A percentile compares a stretch with the other conserved stretches of the same genome.
Evolutionary conservation across 78 protist species (phyloP).

Genomic region (Chrysochromulina parva): DNA sequence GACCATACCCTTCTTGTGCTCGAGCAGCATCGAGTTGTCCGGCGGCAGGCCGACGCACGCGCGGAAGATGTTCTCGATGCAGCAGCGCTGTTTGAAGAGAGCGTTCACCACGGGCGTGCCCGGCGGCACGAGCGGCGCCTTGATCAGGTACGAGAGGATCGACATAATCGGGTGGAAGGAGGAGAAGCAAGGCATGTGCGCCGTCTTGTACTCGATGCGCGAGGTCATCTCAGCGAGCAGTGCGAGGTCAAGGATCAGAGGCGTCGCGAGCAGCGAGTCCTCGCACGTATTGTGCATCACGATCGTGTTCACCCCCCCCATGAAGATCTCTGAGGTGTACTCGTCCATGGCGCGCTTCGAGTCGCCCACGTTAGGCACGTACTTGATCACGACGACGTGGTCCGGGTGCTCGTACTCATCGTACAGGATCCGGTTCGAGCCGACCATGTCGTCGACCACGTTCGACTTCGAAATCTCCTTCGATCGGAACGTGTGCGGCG

Average conservation of each 20-base stretch:
- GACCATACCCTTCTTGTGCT: slow-evolving; percentile 52
- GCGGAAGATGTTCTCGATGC: slow-evolving; percentile 86
- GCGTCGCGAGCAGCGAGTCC: slow-evolving; percentile 98
- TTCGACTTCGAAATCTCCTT: slow-evolving; percentile 98
- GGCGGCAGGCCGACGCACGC: slow-evolving; percentile 96
- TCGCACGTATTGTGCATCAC: slow-evolving; percentile 84
- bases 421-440: slow-evolving; percentile 90
- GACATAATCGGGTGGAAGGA: slow-evolving; percentile 86
- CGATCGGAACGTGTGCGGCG: slow-evolving; percentile 95
- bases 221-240: slow-evolving; percentile 82
- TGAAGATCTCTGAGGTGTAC: slow-evolving; percentile 90
- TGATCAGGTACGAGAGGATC: slow-evolving; percentile 70
- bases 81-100: slow-evolving; percentile 88
- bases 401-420: slow-evolving; percentile 89
- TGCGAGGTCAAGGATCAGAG: slow-evolving; percentile 96
- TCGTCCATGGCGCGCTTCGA: slow-evolving; percentile 99
- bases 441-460: slow-evolving; percentile 99
- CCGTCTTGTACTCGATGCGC: slow-evolving; percentile 72
- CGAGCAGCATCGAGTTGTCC: slow-evolving; percentile 89
- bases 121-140: slow-evolving; percentile 92
- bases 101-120: slow-evolving; percentile 96
- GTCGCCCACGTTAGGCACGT: slow-evolving; percentile 99
- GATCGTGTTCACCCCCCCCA: slow-evolving; percentile 96
- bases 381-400: slow-evolving; percentile 98
- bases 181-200: slow-evolving; percentile 40